Conservation (phyloP, 371 early-diverging fungal genomes). For the Parasitella parasitica region DNA sequence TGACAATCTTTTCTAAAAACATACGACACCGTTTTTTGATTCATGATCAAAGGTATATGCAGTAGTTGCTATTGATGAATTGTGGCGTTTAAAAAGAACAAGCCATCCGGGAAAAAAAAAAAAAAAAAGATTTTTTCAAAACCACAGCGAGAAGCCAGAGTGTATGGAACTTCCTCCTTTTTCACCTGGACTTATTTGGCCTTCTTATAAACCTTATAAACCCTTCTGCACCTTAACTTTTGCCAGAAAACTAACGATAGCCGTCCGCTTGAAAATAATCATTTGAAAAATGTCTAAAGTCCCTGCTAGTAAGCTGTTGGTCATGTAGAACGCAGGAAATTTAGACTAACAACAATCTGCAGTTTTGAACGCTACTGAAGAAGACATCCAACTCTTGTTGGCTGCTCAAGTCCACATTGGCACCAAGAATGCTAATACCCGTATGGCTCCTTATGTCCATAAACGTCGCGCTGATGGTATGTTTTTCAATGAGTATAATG, state of each 20-base stretch:
- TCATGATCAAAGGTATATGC: too few species aligned
- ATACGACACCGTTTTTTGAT: too few species aligned
- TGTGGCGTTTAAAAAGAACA: slow-evolving; percentile 6
- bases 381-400: slow-evolving; percentile 90
- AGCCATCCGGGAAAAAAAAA: background rate
- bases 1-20: too few species aligned
- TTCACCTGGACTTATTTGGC: slow-evolving; percentile 27
- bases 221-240: slow-evolving; percentile 33
- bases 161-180: slow-evolving; percentile 11
- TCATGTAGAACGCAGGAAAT: background rate
- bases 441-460: slow-evolving; percentile 92
- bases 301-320: slow-evolving; percentile 22
- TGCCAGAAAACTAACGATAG: slow-evolving; percentile 30
- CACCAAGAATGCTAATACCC: slow-evolving; percentile 87
- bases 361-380: slow-evolving; percentile 74
- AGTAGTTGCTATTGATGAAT: too few species aligned
- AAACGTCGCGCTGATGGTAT: slow-evolving; percentile 93
- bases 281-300: slow-evolving; percentile 23
- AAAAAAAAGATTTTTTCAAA: background rate
- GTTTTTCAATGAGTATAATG: background rate
- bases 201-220: slow-evolving; percentile 12
- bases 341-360: slow-evolving; percentile 33
- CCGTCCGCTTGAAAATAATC: slow-evolving; percentile 22
- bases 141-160: background rate
- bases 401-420: slow-evolving; percentile 93